Conservation (phyloP, 169 alveolate genomes). For the Blepharisma undulans region DNA sequence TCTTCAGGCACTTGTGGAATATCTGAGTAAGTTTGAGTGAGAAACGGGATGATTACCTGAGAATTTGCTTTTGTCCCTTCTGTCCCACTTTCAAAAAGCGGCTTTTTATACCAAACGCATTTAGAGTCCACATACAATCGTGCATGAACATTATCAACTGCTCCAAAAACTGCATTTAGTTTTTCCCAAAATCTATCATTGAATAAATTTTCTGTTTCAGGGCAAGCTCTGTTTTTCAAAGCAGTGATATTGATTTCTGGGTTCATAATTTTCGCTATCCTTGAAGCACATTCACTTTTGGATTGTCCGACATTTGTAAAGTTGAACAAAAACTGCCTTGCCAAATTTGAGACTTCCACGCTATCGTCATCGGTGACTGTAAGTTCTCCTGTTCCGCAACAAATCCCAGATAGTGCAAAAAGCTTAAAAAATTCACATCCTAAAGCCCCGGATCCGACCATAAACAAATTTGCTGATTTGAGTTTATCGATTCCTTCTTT, state of each 20-base stretch:
- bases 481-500: neutral
- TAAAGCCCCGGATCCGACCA: conserved; percentile 95
- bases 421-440: conserved; percentile 95
- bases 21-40: conserved; percentile 97
- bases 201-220: conserved; percentile 95
- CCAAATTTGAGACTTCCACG: conserved; percentile 95
- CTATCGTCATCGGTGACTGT: conserved; percentile 97
- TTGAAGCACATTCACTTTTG: conserved; percentile 78
- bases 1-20: conserved; percentile 97
- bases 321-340: conserved; percentile 97
- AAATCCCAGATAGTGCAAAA: neutral
- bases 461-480: neutral
- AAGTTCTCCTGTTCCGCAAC: conserved; percentile 70
- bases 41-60: conserved; percentile 93
- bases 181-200: conserved; percentile 96
- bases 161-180: conserved; percentile 93
- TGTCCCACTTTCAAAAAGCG: conserved; percentile 98
- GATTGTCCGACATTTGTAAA: conserved; percentile 72
- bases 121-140: conserved; percentile 95
- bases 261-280: conserved; percentile 89
- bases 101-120: conserved; percentile 97
- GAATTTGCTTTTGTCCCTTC: conserved; percentile 94
- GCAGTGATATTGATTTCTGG: conserved; percentile 80
- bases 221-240: conserved; percentile 87
- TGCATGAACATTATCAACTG: conserved; percentile 95